Conservation (phyloP, 2,329 filamentous ascomycete species). For the Eurotiales sp. region DNA sequence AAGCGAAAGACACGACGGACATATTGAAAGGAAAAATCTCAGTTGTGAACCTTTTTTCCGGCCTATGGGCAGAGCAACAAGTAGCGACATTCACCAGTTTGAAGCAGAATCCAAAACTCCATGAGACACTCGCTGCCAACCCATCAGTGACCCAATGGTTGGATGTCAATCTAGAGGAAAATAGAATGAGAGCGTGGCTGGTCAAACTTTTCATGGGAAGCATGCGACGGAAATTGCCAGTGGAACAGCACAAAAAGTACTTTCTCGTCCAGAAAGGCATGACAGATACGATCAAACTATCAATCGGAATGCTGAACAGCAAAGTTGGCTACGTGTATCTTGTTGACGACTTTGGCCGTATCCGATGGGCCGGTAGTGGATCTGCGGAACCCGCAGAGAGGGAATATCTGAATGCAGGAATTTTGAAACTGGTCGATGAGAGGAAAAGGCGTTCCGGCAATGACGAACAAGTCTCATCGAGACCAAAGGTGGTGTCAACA, state of each 20-base stretch:
- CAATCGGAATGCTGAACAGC: conserved; percentile 71
- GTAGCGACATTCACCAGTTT: conserved; percentile 65
- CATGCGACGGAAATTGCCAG: conserved; percentile 45
- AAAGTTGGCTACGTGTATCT: conserved; percentile 95
- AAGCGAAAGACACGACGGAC: conserved; percentile 67
- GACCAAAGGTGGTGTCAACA: conserved; percentile 12
- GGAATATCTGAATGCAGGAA: conserved; percentile 40
- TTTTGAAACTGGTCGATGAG: conserved; percentile 42
- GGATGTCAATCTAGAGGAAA: conserved; percentile 86
- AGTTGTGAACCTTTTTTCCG: conserved; percentile 77
- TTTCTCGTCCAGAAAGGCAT: conserved; percentile 59
- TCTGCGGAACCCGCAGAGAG: conserved; percentile 39
- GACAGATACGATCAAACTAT: conserved; percentile 53
- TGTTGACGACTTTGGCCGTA: conserved; percentile 79
- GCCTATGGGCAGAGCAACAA: conserved; percentile 81
- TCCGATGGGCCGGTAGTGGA: conserved; percentile 85
- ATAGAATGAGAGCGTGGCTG: conserved; percentile 60
- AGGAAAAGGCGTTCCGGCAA: conserved; percentile 23
- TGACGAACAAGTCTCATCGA: conserved; percentile 18
- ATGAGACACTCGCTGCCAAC: conserved; percentile 54
- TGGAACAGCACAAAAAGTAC: conserved; percentile 54
- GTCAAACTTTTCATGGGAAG: conserved; percentile 52
- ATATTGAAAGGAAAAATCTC: conserved; percentile 69
- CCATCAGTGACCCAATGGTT: conserved; percentile 65
- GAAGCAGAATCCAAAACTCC: conserved; percentile 66